Conservation (phyloP, 345 rosid genomes). For the Conringia planisiliqua region DNA sequence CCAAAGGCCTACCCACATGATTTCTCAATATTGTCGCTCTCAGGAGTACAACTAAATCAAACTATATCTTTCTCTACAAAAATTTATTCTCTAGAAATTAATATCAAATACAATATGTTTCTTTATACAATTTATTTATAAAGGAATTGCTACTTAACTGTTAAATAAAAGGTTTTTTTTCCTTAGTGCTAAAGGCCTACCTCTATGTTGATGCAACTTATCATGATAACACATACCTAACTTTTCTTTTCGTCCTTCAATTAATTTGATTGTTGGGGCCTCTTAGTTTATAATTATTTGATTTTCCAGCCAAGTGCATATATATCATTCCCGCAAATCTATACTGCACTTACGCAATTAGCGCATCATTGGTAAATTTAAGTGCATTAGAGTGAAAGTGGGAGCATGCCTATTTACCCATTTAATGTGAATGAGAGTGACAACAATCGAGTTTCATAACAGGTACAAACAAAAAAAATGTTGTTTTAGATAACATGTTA, state of each 20-base stretch:
- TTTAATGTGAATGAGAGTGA: background rate
- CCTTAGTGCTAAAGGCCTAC: constrained; percentile 24
- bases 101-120: background rate
- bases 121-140: background rate
- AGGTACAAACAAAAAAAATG: too few relatives aligned
- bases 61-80: constrained; percentile 20
- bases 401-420: background rate
- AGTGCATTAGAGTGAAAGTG: background rate
- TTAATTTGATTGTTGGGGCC: background rate
- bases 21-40: constrained; percentile 29
- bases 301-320: background rate
- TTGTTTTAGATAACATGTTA: background rate
- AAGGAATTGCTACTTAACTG: background rate
- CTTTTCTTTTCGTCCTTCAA: constrained; percentile 5
- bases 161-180: background rate
- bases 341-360: constrained; percentile 7
- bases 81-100: background rate
- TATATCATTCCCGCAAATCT: constrained; percentile 9
- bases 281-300: background rate
- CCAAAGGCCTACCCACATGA: constrained; percentile 34
- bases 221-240: constrained; percentile 27
- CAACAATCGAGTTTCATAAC: background rate
- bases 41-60: constrained; percentile 28
- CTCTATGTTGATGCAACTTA: constrained; percentile 32
- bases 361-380: background rate